These are phyloP conservation scores for Sordariomycetes sp. DNA, from an alignment of 2,329 filamentous ascomycete species.

Conservation along the genomic window DNA sequence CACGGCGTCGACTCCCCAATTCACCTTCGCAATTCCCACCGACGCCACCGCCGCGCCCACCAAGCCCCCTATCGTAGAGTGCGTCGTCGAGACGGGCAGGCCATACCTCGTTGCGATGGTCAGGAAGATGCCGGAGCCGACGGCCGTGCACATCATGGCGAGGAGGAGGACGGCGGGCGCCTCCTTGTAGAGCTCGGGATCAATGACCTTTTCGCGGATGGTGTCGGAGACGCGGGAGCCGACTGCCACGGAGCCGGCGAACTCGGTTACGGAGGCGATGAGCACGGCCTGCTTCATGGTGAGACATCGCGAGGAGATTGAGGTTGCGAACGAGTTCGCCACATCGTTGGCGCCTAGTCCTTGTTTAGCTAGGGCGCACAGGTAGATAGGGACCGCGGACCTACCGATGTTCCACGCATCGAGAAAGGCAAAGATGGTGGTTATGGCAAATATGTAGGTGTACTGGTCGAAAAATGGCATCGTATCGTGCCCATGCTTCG, in stretches of 20 bases:
- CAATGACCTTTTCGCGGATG: conserved; percentile 34
- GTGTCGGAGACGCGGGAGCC: conserved; percentile 28
- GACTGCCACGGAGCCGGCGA: conserved; percentile 28
- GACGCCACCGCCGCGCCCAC: conserved; percentile 24
- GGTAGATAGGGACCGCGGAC: conserved; percentile 6
- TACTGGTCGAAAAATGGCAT: conserved; percentile 33
- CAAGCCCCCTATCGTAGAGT: conserved; percentile 34
- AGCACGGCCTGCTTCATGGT: conserved; percentile 35
- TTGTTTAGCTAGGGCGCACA: neutral
- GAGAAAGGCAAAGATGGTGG: conserved; percentile 43
- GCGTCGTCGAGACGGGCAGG: conserved; percentile 43
- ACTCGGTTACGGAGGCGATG: conserved; percentile 30
- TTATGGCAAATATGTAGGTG: conserved; percentile 45
- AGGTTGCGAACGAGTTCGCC: conserved; percentile 35
- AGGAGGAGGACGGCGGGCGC: conserved; percentile 37
- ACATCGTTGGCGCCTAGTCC: conserved; percentile 35
- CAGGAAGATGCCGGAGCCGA: conserved; percentile 39
- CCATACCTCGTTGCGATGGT: conserved; percentile 39
- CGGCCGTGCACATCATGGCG: conserved; percentile 42
- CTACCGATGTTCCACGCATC: conserved; percentile 50
- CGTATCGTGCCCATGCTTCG: neutral
- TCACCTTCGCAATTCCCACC: conserved; percentile 22
- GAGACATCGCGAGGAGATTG: conserved; percentile 32
- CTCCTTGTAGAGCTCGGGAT: conserved; percentile 27
- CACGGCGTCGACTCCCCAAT: conserved; percentile 25